Evolutionary conservation across 2,329 filamentous ascomycete species (phyloP), one percentile per base, ranked within the genome.

Genomic region (Aspergillus caelatus): DNA sequence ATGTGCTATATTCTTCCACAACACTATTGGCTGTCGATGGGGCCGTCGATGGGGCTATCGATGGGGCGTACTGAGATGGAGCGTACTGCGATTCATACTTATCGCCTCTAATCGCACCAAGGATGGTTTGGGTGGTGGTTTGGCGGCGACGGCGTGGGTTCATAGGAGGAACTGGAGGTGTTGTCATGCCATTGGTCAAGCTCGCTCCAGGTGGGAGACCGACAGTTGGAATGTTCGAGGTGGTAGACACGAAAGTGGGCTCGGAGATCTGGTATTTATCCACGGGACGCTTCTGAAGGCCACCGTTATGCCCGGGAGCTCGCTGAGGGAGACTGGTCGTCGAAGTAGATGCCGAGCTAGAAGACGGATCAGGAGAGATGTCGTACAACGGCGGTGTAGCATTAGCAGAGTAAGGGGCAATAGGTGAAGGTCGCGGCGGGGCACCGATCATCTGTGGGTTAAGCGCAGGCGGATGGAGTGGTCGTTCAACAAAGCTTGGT

Each of bases 231-330:
- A 88, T 82, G 52, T 85, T 84, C 2, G 84, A 87, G 4, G 87
- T 89, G 11, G 81, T 79, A 5, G 80, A 82, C 11, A 83, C 71
- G 56, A 82, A 79, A 3, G 78, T 81, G 0, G 88, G 88, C 68
- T 89, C 87, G 2, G 86, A 88, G 57, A 90, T 90, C 62, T 85
- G 83, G 14, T 81, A 78, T 74, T 90, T 90, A 65, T 84, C 84
- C 55, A 89, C 80, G 0, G 83, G 81, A 69, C 84, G 84, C 78
- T 88, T 89, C 43, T 85, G 82, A 7, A 78, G 73, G 60, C 71
- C 66, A 59, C 71, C 66, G 60, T 64, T 65, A 36, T 72, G 67
- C 9, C 72, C 70, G 32, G 73, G 66, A 14, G 72, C 70, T 66
- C 76, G 76, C 60, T 74, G 72, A 26, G 74, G 66, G 62, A 46